Base-by-base conservation (phyloP, 208 protist species). In the Leishmania mexicana region DNA sequence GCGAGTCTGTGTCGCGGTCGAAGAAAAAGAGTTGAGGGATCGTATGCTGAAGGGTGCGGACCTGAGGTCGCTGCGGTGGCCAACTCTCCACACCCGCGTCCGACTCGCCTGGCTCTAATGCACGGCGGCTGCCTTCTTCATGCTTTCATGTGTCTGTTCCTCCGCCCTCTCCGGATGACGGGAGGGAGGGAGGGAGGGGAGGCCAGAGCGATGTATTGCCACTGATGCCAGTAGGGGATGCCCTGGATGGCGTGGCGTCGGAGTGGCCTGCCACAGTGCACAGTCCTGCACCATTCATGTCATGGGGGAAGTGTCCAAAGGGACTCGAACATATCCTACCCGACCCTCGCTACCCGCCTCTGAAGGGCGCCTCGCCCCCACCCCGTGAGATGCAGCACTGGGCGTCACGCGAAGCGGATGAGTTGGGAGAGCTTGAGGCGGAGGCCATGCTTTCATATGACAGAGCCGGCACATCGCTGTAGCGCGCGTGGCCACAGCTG, bases 1-100 rank as follows among this genome's bases (percentile, higher is more conserved):
- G 79, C 13, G 81, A 86, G 75, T 86, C 83, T 38, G 83, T 86
- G 21, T 86, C 78, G 3, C 60, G 79, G 42, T 81, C 85, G 8
- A 85, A 83, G 80, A 74, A 76, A n/a, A 81, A 74, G 78, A 74
- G 31, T 35, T 80, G 45, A 80, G 75, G 21, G 38, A n/a, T 11
- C 19, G 62, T 40, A 31, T 49, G 21, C 17, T 35, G 2, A 70
- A 19, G 42, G 53, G 38, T 38, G 72, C 49, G 75, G 68, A 71
- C 31, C 47, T 64, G 68, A 83, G 60, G 47, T 28, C 60, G 35
- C 35, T 53, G 47, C 21, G 24, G 40, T 45, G 3, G 62, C 28
- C 62, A 40, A 40, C 31, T 17, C 17, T 7, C 54, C 60, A 35
- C 21, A 35, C 60, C 3, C 24, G 60, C 21, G 28, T 2, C 60